Percentiles rank a stretch among this genome's conserved stretches.
These are phyloP conservation scores for Gossypium turneri DNA, from an alignment of 345 rosid genomes.

Conservation along the genomic window DNA sequence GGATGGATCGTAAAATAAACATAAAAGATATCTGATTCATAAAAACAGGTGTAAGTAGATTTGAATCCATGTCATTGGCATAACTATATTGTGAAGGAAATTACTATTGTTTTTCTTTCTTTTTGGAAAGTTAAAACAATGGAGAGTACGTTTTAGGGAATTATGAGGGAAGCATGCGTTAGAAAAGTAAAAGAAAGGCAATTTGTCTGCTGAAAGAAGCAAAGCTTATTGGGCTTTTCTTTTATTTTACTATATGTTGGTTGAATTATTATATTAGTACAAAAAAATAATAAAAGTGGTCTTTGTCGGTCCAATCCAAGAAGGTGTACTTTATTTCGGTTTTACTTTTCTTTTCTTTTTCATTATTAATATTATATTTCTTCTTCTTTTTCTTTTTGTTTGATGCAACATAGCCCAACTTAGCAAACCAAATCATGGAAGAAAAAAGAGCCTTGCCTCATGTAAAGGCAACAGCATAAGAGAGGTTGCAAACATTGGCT, in stretches of 20 bases:
- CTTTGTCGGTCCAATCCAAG: background rate
- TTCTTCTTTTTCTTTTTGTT: background rate
- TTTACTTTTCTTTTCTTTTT: background rate
- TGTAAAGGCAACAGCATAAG: background rate
- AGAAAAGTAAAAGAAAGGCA: conserved; percentile 13
- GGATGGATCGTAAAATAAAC: no score
- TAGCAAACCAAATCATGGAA: background rate
- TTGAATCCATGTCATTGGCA: no score
- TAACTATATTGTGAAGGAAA: no score
- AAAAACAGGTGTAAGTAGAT: no score
- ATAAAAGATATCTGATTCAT: no score
- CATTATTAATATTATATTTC: background rate
- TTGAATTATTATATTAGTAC: background rate
- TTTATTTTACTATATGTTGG: background rate
- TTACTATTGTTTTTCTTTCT: no score
- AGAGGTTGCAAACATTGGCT: no score
- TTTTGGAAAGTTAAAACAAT: no score
- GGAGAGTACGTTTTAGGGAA: background rate
- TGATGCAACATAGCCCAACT: background rate
- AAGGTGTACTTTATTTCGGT: background rate
- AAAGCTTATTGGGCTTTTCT: conserved; percentile 17
- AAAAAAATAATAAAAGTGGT: background rate
- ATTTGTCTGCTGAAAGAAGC: conserved; percentile 21
- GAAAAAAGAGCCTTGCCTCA: conserved; percentile 8
- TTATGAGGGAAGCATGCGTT: conserved; percentile 12